Conservation (phyloP, 495 filamentous ascomycete species). For the Neurospora sp. region DNA sequence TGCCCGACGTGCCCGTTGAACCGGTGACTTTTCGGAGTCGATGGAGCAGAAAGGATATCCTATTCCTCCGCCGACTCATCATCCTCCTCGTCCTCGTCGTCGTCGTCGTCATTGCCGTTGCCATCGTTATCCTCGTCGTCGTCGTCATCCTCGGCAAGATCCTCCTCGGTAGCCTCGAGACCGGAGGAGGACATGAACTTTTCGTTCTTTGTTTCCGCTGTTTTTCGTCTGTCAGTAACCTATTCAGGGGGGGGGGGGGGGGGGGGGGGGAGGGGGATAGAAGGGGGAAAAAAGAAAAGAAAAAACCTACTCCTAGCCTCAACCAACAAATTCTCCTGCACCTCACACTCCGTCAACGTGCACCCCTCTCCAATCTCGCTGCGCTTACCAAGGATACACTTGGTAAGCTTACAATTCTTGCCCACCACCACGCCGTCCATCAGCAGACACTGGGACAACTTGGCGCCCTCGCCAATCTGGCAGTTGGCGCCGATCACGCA, state of each 20-base stretch:
- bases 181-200: slow-evolving; percentile 80
- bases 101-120: slow-evolving; percentile 5
- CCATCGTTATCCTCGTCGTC: slow-evolving; percentile 18
- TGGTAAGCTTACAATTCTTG: slow-evolving; percentile 63
- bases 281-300: slow-evolving; percentile 20
- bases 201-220: slow-evolving; percentile 68
- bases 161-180: slow-evolving; percentile 49
- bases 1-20: not conserved
- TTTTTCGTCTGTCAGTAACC: no score
- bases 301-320: slow-evolving; percentile 57
- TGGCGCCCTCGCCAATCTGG: slow-evolving; percentile 69
- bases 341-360: slow-evolving; percentile 73
- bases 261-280: no score
- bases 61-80: slow-evolving; percentile 1
- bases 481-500: slow-evolving; percentile 77
- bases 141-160: slow-evolving; percentile 30
- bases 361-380: slow-evolving; percentile 67
- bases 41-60: not conserved
- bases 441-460: slow-evolving; percentile 68
- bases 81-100: slow-evolving; percentile 4
- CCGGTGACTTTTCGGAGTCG: not conserved
- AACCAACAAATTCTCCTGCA: slow-evolving; percentile 78
- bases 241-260: no score
- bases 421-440: slow-evolving; percentile 86
- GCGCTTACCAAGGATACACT: slow-evolving; percentile 70